Conservation (phyloP, 129 eudicot species). For the Calendula officinalis region DNA sequence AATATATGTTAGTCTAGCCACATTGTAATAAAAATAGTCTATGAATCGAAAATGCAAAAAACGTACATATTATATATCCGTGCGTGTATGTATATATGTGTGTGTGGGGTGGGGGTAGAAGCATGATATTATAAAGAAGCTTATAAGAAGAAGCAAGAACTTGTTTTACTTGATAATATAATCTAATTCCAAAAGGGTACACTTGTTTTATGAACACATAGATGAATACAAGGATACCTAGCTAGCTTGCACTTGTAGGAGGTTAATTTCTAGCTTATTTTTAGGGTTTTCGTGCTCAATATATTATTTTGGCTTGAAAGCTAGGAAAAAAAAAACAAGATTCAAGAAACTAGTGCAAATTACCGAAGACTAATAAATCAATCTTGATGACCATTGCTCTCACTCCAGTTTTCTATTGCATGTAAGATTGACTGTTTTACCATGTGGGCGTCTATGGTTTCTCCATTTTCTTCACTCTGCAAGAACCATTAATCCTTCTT, state of each 20-base stretch:
- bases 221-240: constrained; percentile 16
- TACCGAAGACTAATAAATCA: constrained; percentile 13
- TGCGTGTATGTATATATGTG: no score
- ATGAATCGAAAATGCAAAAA: no score
- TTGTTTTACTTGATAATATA: constrained; percentile 6
- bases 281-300: constrained; percentile 24
- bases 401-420: constrained; percentile 71
- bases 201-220: constrained; percentile 24
- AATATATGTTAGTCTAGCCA: no score
- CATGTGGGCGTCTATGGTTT: constrained; percentile 54
- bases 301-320: no score
- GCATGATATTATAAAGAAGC: no score
- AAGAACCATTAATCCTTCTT: not conserved
- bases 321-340: constrained; percentile 12
- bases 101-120: no score
- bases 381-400: constrained; percentile 45
- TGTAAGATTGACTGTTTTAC: constrained; percentile 73
- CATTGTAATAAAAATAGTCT: no score
- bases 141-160: not conserved
- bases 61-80: no score
- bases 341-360: constrained; percentile 12
- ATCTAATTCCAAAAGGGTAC: constrained; percentile 20
- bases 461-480: constrained; percentile 68
- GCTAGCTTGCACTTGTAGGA: constrained; percentile 9
- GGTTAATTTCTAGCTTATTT: constrained; percentile 18